Evolutionary conservation across 257 asterid genomes (phyloP), one percentile per base, ranked within the genome.

Genomic region (Nemophila menziesii): DNA sequence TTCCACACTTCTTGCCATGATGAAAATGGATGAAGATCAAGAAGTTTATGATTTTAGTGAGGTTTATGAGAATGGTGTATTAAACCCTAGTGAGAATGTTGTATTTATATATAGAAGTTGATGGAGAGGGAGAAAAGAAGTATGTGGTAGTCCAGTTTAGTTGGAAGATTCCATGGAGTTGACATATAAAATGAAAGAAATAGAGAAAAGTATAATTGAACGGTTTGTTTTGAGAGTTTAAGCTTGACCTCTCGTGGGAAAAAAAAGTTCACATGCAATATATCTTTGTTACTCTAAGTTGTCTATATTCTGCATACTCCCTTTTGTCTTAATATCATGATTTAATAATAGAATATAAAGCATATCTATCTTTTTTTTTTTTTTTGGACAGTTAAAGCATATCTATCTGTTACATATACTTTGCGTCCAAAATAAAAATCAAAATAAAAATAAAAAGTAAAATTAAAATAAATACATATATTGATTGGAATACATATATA

Each of bases 261-360:
- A 50, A 48, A 54, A 34, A 48, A 49, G 48, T 15, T 47, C 61
- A 53, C 45, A 44, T 60, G 42, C 56, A 46, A 16, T 39, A 44
- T 24, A 29, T 38, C 23, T 20, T 18, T 5, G 5, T 44, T 16
- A 17, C 42, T 14, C 36, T 55, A 27, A 52, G n/a, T 60, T 60
- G 66, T 46, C 40, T 33, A 53, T 52, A 60, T 60, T 47, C 61
- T 19, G 50, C 60, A 59, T 52, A 46, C 60, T 52, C 20, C 55
- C 24, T 45, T 39, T 19, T 29, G 11, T 23, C 36, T 37, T 27
- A 45, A 8, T 51, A 24, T 51, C n/a, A 12, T 27, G 8, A 41
- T 47, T 49, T 24, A 39, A 48, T 65, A n/a, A n/a, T n/a, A n/a
- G n/a, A n/a, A n/a, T n/a, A n/a, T n/a, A n/a, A n/a, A n/a, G n/a